These are phyloP conservation scores for Clitopilus hobsonii DNA, from an alignment of 768 basidiomycete genomes.

Conservation along the genomic window DNA sequence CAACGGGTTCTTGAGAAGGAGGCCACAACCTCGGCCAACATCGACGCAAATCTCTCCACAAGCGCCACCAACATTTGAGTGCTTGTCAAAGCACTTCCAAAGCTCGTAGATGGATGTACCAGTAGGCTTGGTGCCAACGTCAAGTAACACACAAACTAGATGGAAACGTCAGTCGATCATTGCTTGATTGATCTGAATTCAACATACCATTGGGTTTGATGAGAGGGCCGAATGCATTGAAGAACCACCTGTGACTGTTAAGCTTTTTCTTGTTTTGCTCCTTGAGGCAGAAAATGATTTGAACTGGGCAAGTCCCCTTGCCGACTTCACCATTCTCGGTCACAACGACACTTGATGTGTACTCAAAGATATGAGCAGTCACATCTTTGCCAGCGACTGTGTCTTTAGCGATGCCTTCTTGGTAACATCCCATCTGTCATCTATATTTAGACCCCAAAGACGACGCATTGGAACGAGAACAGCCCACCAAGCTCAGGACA, in stretches of 20 bases:
- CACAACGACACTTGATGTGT: conserved; percentile 71
- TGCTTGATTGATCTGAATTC: conserved; percentile 3
- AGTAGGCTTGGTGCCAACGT: conserved; percentile 95
- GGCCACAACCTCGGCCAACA: conserved; percentile 65
- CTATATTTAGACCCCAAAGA: neutral
- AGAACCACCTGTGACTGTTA: conserved; percentile 96
- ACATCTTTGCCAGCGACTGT: conserved; percentile 86
- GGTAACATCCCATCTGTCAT: conserved; percentile 75
- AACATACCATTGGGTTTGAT: conserved; percentile 73
- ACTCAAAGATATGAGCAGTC: conserved; percentile 93
- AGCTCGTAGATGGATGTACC: conserved; percentile 93
- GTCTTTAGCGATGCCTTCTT: conserved; percentile 88
- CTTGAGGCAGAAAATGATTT: conserved; percentile 87
- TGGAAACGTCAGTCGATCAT: neutral
- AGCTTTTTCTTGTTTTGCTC: conserved; percentile 98
- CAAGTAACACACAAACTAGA: conserved; percentile 82
- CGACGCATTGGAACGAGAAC: neutral
- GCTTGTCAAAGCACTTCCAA: conserved; percentile 94
- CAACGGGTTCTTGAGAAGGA: conserved; percentile 69
- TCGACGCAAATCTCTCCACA: conserved; percentile 95
- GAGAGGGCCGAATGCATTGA: conserved; percentile 90
- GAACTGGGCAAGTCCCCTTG: conserved; percentile 71
- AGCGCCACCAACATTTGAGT: conserved; percentile 85
- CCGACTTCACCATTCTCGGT: conserved; percentile 79
- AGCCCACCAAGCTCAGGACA: conserved; percentile 70